Conservation (phyloP, 2,329 filamentous ascomycete genomes). For the Cercospora sp. region DNA sequence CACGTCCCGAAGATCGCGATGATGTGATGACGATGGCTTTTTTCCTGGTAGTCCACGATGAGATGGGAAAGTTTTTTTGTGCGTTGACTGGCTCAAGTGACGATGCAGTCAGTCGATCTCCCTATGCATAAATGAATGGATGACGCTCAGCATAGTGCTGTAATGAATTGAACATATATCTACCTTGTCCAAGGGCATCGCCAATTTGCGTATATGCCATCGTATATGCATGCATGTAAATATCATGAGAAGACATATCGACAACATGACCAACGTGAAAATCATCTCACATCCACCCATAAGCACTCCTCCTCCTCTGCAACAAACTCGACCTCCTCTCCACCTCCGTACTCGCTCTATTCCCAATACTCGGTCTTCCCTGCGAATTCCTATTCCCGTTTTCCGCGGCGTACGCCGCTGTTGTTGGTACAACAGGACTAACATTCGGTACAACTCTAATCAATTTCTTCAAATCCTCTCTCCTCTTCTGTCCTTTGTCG, state of each 20-base stretch:
- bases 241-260: too few relatives aligned
- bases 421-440: neutral
- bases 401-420: neutral
- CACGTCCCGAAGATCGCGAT: neutral
- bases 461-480: constrained; percentile 38
- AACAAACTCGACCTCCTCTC: constrained; percentile 1
- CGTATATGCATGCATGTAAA: too few relatives aligned
- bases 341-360: neutral
- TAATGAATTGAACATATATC: neutral
- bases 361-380: neutral
- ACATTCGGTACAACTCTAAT: constrained; percentile 35
- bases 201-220: too few relatives aligned
- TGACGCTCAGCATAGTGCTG: neutral
- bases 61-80: neutral
- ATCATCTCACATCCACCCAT: constrained; percentile 3
- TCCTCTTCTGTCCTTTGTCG: constrained; percentile 34
- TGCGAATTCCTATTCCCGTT: constrained; percentile 8
- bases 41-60: neutral
- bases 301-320: constrained; percentile 10
- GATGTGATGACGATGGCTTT: neutral
- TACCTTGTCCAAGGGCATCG: neutral
- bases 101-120: too few relatives aligned
- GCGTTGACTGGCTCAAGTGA: neutral
- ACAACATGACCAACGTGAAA: neutral
- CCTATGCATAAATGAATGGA: neutral